These are phyloP conservation scores for Metschnikowia anglica DNA, from an alignment of 805 yeast genomes.

Conservation along the genomic window DNA sequence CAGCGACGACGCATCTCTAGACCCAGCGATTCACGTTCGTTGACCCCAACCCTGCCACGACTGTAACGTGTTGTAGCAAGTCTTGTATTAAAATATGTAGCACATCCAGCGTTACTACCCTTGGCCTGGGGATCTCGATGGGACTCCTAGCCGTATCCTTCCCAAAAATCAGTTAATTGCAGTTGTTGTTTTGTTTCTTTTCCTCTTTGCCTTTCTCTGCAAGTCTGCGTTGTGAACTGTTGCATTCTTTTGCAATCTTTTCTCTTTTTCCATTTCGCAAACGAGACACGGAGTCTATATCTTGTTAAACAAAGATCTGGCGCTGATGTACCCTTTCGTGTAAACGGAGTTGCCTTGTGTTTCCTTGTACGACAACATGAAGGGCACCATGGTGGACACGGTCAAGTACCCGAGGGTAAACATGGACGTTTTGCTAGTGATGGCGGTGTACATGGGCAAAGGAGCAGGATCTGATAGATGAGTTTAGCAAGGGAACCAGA, in stretches of 20 bases:
- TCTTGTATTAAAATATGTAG: slow-evolving; percentile 11
- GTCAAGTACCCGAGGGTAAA: slow-evolving; percentile 41
- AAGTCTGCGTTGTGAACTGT: too few species aligned
- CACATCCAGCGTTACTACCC: slow-evolving; percentile 14
- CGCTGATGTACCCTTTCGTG: slow-evolving; percentile 35
- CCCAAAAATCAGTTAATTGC: slow-evolving; percentile 1
- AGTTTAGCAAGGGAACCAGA: too few species aligned
- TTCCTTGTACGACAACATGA: slow-evolving; percentile 41
- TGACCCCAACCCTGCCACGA: too few species aligned
- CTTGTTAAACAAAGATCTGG: slow-evolving; percentile 38
- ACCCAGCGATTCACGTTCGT: too few species aligned
- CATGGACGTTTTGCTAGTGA: slow-evolving; percentile 29
- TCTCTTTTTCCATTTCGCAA: background rate
- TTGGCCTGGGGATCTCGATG: background rate
- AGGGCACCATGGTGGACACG: slow-evolving; percentile 40
- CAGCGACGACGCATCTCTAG: background rate
- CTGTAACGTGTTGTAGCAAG: background rate
- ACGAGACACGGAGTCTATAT: slow-evolving; percentile 18
- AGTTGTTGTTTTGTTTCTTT: background rate
- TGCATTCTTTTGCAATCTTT: background rate
- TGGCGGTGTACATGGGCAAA: slow-evolving; percentile 22
- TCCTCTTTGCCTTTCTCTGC: too few species aligned
- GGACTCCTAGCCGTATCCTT: background rate
- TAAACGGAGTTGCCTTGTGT: slow-evolving; percentile 24
- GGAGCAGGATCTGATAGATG: background rate